Evolutionary conservation across 164 flowering plant genomes (phyloP), one percentile per base, ranked within the genome.

Genomic region (Annona squamosa): DNA sequence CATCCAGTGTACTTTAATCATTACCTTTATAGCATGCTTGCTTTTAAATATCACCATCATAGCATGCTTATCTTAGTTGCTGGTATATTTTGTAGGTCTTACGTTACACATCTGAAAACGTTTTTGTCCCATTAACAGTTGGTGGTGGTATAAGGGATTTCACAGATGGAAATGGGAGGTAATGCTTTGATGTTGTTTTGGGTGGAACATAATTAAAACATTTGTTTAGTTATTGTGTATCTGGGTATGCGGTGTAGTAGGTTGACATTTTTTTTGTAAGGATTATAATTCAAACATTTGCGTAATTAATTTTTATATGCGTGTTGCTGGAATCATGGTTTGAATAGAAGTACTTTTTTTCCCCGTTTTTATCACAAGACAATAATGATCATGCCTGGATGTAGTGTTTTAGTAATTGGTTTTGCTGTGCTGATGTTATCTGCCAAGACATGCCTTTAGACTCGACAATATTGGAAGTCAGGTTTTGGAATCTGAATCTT

Each of bases 101-200:
- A 74, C 84, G 94, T 65, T 78, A 71, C 71, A 79, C 99, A 48
- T 95, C 99, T 63, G 97, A 95, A 82, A 91, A 90, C 83, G 92
- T 91, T 73, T 95, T 95, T 86, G 99, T 95, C 47, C 99, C 99
- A 46, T 79, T 95, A 74, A 95, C 99, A 68, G 99, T 95, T 73
- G 99, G 99, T 70, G 99, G 99, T 69, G 99, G 99, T 57, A 93
- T 95, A 63, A 83, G 98, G 79, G 99, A 95, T 79, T 93, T 95
- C 81, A 95, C 92, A 66, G 99, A 95, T 89, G 92, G 84, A 74
- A 93, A 86, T 85, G 99, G 99, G 77, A 89, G 94, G 99, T 92
- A 82, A 18, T 10, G 69, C 17, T 69, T 48, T 56, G 62, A 37
- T 69, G 56, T 9, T 69, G 10, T 17, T 69, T 69, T 41, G 19